Evolutionary conservation across 208 protist genomes (phyloP).

Genomic region (Leishmania aethiopica): DNA sequence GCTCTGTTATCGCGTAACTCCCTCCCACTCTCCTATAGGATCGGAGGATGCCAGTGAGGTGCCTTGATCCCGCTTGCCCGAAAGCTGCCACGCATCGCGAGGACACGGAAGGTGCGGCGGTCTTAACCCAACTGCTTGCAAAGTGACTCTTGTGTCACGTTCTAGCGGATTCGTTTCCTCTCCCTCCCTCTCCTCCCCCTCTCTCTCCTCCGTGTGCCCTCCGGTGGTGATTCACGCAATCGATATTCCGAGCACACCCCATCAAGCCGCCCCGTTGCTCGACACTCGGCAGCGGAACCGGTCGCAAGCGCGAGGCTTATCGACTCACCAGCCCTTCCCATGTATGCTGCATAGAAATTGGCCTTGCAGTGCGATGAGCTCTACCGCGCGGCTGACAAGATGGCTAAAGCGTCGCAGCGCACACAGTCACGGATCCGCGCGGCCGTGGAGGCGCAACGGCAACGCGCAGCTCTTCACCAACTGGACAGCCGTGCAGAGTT

Average conservation of each 20-base stretch:
- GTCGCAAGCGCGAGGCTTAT: not conserved
- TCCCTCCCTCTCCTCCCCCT: not conserved
- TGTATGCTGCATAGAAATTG: not conserved
- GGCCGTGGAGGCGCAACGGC: not conserved
- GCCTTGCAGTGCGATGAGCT: not conserved
- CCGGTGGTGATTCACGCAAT: not conserved
- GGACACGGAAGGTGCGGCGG: not conserved
- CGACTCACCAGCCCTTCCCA: not conserved
- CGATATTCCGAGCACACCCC: not conserved
- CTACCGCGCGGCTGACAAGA: not conserved
- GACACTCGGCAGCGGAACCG: not conserved
- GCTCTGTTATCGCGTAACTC: too few species aligned
- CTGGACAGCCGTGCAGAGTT: constrained; percentile 10
- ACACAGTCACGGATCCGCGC: constrained; percentile 1
- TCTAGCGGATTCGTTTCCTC: not conserved
- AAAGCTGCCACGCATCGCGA: not conserved
- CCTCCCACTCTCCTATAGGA: too few species aligned
- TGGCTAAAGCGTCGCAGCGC: constrained; percentile 1
- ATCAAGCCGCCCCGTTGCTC: not conserved
- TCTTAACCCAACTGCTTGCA: not conserved
- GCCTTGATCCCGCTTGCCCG: too few species aligned
- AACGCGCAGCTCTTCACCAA: not conserved
- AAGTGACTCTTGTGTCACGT: not conserved
- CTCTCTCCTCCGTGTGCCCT: not conserved
- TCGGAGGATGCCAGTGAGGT: too few species aligned